Evolutionary conservation across 768 basidiomycete species (phyloP), one percentile per base, ranked within the genome.

Genomic region (Rhizopogon vulgaris): DNA sequence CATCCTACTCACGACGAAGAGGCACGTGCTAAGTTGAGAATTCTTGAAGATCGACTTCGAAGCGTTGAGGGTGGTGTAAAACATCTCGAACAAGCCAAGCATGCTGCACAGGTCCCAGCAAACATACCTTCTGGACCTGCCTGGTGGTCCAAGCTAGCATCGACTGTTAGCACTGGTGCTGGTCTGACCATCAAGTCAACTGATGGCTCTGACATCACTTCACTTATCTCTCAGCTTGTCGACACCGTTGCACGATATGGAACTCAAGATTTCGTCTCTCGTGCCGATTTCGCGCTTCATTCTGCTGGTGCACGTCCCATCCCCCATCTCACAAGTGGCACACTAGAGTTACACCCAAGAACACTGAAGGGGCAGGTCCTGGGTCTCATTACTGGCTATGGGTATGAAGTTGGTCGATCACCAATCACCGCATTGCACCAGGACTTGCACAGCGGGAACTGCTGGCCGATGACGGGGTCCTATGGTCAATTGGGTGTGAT

Each of bases 381-480:
- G 18, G 73, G 82, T 14, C 69, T 80, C 53, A 57, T 89, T 60
- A 83, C 84, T 0, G 86, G 86, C 34, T 73, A 74, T 41, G 81
- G 79, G 17, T 75, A 76, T 57, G 74, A 82, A 38, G 68, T 83
- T 39, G 94, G 91, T n/a, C 81, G 84, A 14, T 80, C 90, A 1
- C 94, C 95, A 1, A 82, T 92, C 45, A 87, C 81, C 0, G 91
- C 90, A 2, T 74, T 99, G 17, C 87, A 95, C 61, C 85, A 90
- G 53, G 91, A 96, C 55, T 72, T 76, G 27, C 79, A 86, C 52
- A 83, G 83, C 34, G 95, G 96, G 3, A 78, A 85, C 52, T 99
- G 95, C 69, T 99, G 95, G 94, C 90, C 95, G 1, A 92, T 98
- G 71, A 72, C 71, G 5, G 94, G 94, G 0, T 60, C 74, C 14